Evolutionary conservation across 148 eudicot genomes (phyloP).

Genomic region (Amaranthus cruentus): DNA sequence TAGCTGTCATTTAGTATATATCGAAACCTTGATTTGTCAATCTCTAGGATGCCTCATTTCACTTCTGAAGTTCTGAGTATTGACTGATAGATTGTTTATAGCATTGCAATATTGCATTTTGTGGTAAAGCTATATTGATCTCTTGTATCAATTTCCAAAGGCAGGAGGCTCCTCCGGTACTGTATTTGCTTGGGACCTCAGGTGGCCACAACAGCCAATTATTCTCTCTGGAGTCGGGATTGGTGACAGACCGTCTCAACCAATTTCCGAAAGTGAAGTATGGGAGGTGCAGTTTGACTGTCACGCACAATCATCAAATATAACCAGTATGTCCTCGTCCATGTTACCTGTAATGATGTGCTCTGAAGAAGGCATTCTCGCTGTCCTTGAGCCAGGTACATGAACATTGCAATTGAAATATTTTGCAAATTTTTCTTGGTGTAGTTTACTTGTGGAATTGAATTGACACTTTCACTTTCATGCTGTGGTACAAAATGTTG

Average conservation of each 20-base stretch:
- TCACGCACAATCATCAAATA: conserved; percentile 52
- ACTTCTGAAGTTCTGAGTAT: background rate
- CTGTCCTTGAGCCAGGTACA: conserved; percentile 75
- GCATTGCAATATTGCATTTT: background rate
- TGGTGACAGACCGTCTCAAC: conserved; percentile 35
- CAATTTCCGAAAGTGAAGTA: conserved; percentile 76
- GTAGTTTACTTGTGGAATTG: background rate
- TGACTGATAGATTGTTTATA: background rate
- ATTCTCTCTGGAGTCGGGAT: conserved; percentile 63
- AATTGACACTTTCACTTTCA: background rate
- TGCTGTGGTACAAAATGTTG: background rate
- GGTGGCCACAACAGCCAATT: conserved; percentile 84
- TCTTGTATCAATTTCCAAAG: conserved; percentile 30
- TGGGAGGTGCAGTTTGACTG: conserved; percentile 93
- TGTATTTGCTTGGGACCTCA: conserved; percentile 89
- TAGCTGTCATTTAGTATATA: too few relatives aligned
- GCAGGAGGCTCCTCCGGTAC: conserved; percentile 95
- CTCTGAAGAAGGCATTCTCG: conserved; percentile 94
- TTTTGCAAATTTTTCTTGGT: background rate
- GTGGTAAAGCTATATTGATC: background rate
- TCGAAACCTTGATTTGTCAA: too few relatives aligned
- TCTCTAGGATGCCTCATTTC: background rate
- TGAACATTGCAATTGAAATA: background rate
- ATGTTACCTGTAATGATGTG: conserved; percentile 86
- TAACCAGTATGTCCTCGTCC: conserved; percentile 49